These are phyloP conservation scores for Colletotrichum sp. DNA, from an alignment of 2,329 filamentous ascomycete species.

Conservation along the genomic window DNA sequence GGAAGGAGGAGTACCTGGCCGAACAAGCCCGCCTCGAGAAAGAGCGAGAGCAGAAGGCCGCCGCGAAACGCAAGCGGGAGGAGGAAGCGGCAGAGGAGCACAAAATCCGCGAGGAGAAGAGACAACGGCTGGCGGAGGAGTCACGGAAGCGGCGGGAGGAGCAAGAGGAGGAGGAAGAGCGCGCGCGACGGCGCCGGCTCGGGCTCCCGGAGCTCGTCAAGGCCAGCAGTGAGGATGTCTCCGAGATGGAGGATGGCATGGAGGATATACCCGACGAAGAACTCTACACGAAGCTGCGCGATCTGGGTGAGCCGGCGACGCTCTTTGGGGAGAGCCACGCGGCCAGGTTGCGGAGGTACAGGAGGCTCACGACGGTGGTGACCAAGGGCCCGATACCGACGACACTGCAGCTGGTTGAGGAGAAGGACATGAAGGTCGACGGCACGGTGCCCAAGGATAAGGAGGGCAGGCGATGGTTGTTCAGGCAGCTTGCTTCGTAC, in stretches of 20 bases:
- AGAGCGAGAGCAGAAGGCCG: constrained; percentile 71
- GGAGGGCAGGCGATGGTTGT: constrained; percentile 73
- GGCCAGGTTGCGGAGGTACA: constrained; percentile 73
- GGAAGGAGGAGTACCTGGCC: constrained; percentile 78
- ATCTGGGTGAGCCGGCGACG: constrained; percentile 72
- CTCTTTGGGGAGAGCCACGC: constrained; percentile 85
- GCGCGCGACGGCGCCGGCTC: constrained; percentile 73
- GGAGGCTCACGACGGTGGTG: constrained; percentile 65
- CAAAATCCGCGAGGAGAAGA: constrained; percentile 80
- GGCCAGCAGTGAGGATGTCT: constrained; percentile 41
- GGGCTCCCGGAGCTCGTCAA: constrained; percentile 77
- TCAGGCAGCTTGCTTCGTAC: constrained; percentile 89
- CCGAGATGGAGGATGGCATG: constrained; percentile 46
- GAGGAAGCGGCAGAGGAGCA: constrained; percentile 80
- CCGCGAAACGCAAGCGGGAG: constrained; percentile 86
- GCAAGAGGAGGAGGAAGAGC: constrained; percentile 76
- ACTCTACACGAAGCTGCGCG: constrained; percentile 71
- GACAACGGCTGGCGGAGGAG: constrained; percentile 80
- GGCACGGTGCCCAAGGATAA: constrained; percentile 66
- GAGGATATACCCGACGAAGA: constrained; percentile 77
- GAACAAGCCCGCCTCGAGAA: constrained; percentile 79
- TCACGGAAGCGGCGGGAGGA: constrained; percentile 73
- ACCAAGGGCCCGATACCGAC: constrained; percentile 86
- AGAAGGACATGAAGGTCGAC: constrained; percentile 87
- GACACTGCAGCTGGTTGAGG: constrained; percentile 77